phyloP scores from a whole-genome alignment of 495 filamentous ascomycete genomes.

The Cetradonia linearis region DNA sequence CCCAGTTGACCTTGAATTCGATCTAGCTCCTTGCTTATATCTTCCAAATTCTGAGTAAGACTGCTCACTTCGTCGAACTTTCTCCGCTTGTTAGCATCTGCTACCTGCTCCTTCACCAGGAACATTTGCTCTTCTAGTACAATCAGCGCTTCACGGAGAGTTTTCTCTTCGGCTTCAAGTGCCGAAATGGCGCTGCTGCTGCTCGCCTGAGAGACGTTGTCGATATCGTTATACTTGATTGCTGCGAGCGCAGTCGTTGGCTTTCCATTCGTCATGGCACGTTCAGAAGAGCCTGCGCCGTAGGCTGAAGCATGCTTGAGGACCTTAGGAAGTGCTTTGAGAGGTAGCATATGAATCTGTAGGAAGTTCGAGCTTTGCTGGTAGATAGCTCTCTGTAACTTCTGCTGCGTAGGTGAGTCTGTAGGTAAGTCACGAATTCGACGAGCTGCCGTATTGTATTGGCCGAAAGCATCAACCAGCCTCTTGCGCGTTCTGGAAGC shows the following conservation, averaged over 20 bases:
- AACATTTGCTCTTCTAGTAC: constrained; percentile 94
- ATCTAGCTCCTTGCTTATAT: constrained; percentile 76
- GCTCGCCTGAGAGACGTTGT: constrained; percentile 51
- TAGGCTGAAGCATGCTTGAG: constrained; percentile 58
- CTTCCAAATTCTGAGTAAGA: constrained; percentile 70
- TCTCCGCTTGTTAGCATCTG: constrained; percentile 64
- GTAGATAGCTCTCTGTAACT: constrained; percentile 76
- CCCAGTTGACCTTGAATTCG: constrained; percentile 45
- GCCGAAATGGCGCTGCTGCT: constrained; percentile 57
- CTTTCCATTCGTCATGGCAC: constrained; percentile 30
- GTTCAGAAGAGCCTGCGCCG: constrained; percentile 21
- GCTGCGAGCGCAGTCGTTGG: constrained; percentile 44
- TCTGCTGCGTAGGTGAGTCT: constrained; percentile 59
- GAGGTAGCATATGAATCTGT: constrained; percentile 82
- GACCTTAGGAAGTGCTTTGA: constrained; percentile 76
- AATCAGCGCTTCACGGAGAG: constrained; percentile 70
- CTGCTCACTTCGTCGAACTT: constrained; percentile 84
- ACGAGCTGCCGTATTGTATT: constrained; percentile 78
- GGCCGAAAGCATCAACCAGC: constrained; percentile 79
- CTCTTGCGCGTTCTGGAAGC: constrained; percentile 85
- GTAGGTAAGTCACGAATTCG: constrained; percentile 71
- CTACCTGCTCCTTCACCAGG: constrained; percentile 81
- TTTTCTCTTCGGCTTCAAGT: constrained; percentile 78
- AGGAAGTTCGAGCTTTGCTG: constrained; percentile 75
- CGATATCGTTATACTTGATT: constrained; percentile 51